phyloP scores from a whole-genome alignment of 2,329 filamentous ascomycete genomes.

The Aspergillus tanneri region DNA sequence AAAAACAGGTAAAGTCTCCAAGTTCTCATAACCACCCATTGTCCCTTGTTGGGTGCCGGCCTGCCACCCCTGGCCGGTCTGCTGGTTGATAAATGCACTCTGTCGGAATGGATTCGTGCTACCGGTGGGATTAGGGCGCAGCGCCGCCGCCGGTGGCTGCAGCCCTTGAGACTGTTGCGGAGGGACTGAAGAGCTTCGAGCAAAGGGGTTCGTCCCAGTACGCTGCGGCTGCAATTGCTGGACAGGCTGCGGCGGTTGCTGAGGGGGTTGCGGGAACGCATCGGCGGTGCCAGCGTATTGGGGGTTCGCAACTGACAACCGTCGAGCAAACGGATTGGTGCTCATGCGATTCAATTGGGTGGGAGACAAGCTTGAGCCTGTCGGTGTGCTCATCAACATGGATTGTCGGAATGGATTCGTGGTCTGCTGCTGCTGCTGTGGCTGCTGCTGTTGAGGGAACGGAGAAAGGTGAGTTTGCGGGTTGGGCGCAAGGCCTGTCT shows the following conservation, averaged over 20 bases:
- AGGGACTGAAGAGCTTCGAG: conserved; percentile 52
- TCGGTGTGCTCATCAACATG: conserved; percentile 61
- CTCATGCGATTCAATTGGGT: conserved; percentile 60
- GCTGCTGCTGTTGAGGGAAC: conserved; percentile 48
- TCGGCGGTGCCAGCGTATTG: conserved; percentile 28
- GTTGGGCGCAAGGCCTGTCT: conserved; percentile 46
- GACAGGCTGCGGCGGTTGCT: conserved; percentile 27
- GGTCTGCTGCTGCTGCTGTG: conserved; percentile 50
- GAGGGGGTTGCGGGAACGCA: conserved; percentile 29
- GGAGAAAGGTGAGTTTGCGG: conserved; percentile 50
- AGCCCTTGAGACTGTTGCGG: conserved; percentile 35
- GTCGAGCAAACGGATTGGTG: conserved; percentile 85
- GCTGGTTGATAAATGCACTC: conserved; percentile 82
- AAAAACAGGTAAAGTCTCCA: conserved; percentile 81
- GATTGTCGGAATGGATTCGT: conserved; percentile 96
- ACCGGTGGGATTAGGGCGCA: conserved; percentile 76
- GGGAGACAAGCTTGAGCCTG: conserved; percentile 51
- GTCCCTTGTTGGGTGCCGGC: conserved; percentile 69
- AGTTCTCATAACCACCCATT: conserved; percentile 70
- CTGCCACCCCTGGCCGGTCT: conserved; percentile 87
- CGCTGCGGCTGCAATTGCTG: conserved; percentile 49
- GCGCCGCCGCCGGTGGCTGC: conserved; percentile 39
- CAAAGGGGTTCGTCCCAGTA: conserved; percentile 73
- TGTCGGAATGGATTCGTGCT: conserved; percentile 95
- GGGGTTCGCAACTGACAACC: conserved; percentile 37